phyloP scores from a whole-genome alignment of 169 alveolate species.

The Plasmodium vivax region DNA sequence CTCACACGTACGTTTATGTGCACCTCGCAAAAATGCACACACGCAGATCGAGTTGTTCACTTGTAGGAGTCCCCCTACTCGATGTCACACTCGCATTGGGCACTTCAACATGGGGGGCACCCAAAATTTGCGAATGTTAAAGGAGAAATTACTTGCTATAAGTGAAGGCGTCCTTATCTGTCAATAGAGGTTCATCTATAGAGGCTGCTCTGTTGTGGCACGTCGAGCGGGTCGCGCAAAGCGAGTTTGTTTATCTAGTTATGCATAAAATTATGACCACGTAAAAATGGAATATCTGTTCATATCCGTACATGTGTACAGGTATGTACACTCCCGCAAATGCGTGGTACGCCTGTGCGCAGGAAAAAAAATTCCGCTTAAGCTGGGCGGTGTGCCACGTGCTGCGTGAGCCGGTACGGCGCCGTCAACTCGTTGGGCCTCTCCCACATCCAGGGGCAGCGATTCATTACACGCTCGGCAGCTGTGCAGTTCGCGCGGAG shows the following conservation, averaged over 20 bases:
- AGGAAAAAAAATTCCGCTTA: neutral
- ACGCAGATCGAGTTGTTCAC: neutral
- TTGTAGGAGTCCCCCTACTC: neutral
- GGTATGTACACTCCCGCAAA: neutral
- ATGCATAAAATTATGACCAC: neutral
- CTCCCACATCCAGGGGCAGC: neutral
- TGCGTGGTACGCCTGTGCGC: neutral
- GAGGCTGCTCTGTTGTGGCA: neutral
- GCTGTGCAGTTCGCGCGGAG: neutral
- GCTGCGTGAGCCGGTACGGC: neutral
- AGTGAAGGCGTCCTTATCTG: neutral
- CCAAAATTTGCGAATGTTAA: neutral
- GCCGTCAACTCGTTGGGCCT: neutral
- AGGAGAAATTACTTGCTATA: conserved; percentile 26
- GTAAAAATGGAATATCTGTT: neutral
- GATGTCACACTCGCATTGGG: neutral
- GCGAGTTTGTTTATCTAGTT: neutral
- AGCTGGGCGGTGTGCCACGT: neutral
- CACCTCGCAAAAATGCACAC: neutral
- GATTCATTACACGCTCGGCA: neutral
- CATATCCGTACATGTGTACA: neutral
- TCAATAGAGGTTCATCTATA: conserved; percentile 12
- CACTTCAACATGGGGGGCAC: neutral
- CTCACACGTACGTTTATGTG: neutral
- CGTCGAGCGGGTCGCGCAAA: neutral